These are phyloP conservation scores for Cercospora brassicicola DNA, from an alignment of 2,329 filamentous ascomycete species.

Conservation along the genomic window DNA sequence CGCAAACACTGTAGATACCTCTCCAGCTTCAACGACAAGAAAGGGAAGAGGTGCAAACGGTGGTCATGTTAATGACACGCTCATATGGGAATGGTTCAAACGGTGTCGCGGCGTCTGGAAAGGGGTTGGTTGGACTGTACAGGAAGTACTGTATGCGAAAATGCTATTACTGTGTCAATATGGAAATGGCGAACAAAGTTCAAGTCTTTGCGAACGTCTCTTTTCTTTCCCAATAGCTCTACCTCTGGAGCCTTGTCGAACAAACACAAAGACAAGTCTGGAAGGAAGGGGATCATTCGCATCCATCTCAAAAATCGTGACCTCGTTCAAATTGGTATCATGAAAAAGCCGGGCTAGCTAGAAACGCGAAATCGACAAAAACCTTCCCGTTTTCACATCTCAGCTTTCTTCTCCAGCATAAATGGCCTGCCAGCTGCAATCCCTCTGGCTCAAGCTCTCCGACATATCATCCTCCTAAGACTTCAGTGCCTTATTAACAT, in stretches of 20 bases:
- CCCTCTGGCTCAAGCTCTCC: neutral
- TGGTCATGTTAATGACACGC: neutral
- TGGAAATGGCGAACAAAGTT: neutral
- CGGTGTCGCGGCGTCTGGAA: neutral
- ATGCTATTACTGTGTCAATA: conserved; percentile 1
- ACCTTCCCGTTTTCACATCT: neutral
- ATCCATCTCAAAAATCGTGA: neutral
- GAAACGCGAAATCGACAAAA: neutral
- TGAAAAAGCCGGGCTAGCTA: neutral
- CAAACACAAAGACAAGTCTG: neutral
- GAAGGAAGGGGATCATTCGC: neutral
- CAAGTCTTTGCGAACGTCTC: neutral
- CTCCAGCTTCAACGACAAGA: neutral
- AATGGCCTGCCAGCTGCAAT: neutral
- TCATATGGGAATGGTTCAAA: conserved; percentile 1
- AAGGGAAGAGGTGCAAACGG: neutral
- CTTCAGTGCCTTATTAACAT: neutral
- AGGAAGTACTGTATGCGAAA: neutral
- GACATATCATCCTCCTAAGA: neutral
- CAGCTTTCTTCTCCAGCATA: neutral
- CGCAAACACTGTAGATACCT: neutral
- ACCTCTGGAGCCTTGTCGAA: neutral
- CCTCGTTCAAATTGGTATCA: conserved; percentile 14
- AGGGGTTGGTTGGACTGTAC: neutral
- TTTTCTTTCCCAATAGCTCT: neutral